phyloP scores from a whole-genome alignment of 2,329 filamentous ascomycete species.

The Neoscytalidium dimidiatum region DNA sequence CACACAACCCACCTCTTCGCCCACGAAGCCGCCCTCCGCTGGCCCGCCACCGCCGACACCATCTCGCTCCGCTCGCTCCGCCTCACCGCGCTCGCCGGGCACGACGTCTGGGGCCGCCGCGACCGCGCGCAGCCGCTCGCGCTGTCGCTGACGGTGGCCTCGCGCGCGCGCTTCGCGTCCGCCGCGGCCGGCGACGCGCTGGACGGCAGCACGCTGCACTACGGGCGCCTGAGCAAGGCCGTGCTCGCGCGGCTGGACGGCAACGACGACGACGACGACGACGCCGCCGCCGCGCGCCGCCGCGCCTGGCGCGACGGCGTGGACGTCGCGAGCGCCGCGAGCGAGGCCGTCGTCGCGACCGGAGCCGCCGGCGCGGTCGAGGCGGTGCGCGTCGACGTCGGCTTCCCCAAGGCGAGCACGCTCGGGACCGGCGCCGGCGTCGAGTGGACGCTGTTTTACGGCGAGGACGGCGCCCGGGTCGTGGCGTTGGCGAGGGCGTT shows the following conservation, averaged over 20 bases:
- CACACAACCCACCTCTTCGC: slow-evolving; percentile 15
- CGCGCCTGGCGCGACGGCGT: slow-evolving; percentile 29
- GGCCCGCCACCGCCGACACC: slow-evolving; percentile 33
- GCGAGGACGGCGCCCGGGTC: slow-evolving; percentile 62
- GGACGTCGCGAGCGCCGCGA: slow-evolving; percentile 25
- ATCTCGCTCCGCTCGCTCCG: slow-evolving; percentile 66
- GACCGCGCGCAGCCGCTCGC: slow-evolving; percentile 62
- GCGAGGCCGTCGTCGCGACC: slow-evolving; percentile 25
- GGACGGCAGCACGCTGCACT: slow-evolving; percentile 72
- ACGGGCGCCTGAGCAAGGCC: slow-evolving; percentile 69
- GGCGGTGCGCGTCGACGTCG: slow-evolving; percentile 55
- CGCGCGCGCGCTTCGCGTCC: slow-evolving; percentile 58
- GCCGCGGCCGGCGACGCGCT: slow-evolving; percentile 63
- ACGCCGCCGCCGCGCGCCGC: background rate
- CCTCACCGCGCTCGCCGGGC: slow-evolving; percentile 57
- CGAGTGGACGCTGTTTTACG: slow-evolving; percentile 24
- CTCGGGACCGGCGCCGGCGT: slow-evolving; percentile 63
- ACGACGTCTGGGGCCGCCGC: slow-evolving; percentile 68
- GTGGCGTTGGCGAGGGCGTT: slow-evolving; percentile 32
- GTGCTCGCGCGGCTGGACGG: slow-evolving; percentile 48
- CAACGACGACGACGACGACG: slow-evolving; percentile 35
- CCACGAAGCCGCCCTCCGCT: slow-evolving; percentile 25
- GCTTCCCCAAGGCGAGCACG: slow-evolving; percentile 69
- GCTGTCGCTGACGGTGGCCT: slow-evolving; percentile 61
- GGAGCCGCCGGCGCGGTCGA: slow-evolving; percentile 29